Conservation (phyloP, 2,329 filamentous ascomycete genomes). For the Stromatinia cepivora region DNA sequence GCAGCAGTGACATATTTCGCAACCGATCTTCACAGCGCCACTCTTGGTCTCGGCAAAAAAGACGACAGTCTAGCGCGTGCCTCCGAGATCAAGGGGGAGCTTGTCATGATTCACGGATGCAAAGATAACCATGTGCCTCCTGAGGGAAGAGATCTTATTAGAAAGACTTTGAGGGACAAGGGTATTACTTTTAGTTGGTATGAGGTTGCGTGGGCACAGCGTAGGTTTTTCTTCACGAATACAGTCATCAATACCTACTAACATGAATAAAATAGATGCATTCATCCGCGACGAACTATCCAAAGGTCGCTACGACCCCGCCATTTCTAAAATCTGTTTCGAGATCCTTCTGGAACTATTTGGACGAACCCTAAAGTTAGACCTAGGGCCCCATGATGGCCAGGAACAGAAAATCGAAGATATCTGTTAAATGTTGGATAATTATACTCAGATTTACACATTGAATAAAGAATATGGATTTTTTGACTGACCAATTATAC, state of each 20-base stretch:
- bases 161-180: constrained; percentile 75
- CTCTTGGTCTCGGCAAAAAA: constrained; percentile 66
- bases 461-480: not conserved
- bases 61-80: constrained; percentile 62
- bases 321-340: constrained; percentile 83
- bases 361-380: constrained; percentile 71
- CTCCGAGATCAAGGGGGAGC: constrained; percentile 70
- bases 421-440: constrained; percentile 56
- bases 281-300: constrained; percentile 92
- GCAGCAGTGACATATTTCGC: constrained; percentile 88
- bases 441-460: not conserved
- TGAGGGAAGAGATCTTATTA: constrained; percentile 78
- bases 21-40: constrained; percentile 82
- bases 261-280: constrained; percentile 54
- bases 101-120: constrained; percentile 89
- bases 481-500: no score
- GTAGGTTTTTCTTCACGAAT: constrained; percentile 45
- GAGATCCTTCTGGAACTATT: constrained; percentile 89
- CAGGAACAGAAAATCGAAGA: constrained; percentile 66
- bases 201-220: constrained; percentile 90
- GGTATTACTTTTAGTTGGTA: constrained; percentile 78
- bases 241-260: not conserved
- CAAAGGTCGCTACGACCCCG: constrained; percentile 92
- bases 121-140: constrained; percentile 88
- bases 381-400: constrained; percentile 69